Percentiles rank a stretch among this genome's conserved stretches.
phyloP scores from a whole-genome alignment of 106 monocot genomes.

The Narthecium ossifragum region DNA sequence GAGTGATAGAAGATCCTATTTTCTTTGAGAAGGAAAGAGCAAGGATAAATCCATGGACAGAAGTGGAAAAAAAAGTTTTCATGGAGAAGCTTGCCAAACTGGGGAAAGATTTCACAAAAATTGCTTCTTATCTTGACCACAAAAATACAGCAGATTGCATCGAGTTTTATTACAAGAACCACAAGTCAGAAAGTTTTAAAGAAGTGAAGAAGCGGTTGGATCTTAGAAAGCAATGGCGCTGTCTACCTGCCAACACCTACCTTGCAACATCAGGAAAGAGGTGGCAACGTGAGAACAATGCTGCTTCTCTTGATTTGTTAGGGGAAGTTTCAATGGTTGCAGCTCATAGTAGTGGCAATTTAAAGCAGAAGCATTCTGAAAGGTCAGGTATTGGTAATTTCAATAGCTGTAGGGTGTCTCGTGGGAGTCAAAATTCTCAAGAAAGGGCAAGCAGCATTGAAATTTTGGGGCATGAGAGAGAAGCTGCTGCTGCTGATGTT shows the following conservation, averaged over 20 bases:
- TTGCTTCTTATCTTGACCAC: slow-evolving; percentile 67
- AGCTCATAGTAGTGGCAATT: slow-evolving; percentile 10
- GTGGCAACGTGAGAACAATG: slow-evolving; percentile 42
- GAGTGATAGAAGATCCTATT: slow-evolving; percentile 67
- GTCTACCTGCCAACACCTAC: slow-evolving; percentile 26
- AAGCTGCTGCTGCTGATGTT: slow-evolving; percentile 41
- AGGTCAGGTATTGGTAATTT: slow-evolving; percentile 8
- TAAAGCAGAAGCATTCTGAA: slow-evolving; percentile 16
- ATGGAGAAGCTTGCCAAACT: slow-evolving; percentile 72
- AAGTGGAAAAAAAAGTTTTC: slow-evolving; percentile 71
- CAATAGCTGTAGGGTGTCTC: slow-evolving; percentile 17
- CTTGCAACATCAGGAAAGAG: slow-evolving; percentile 48
- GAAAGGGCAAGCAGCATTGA: slow-evolving; percentile 22
- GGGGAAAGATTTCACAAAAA: slow-evolving; percentile 80
- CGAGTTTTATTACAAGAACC: slow-evolving; percentile 94
- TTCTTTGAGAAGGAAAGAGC: slow-evolving; percentile 54
- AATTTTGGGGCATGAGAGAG: slow-evolving; percentile 26
- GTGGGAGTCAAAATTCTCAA: slow-evolving; percentile 7
- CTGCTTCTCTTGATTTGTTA: slow-evolving; percentile 48
- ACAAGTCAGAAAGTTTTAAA: slow-evolving; percentile 69
- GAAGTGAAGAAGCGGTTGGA: slow-evolving; percentile 57
- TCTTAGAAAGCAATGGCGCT: slow-evolving; percentile 35
- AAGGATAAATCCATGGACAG: slow-evolving; percentile 76
- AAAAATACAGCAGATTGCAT: slow-evolving; percentile 92
- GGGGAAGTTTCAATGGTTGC: slow-evolving; percentile 31